Evolutionary conservation across 805 yeast species (phyloP), one percentile per base, ranked within the genome.

Genomic region (Blastobotrys terrestris): DNA sequence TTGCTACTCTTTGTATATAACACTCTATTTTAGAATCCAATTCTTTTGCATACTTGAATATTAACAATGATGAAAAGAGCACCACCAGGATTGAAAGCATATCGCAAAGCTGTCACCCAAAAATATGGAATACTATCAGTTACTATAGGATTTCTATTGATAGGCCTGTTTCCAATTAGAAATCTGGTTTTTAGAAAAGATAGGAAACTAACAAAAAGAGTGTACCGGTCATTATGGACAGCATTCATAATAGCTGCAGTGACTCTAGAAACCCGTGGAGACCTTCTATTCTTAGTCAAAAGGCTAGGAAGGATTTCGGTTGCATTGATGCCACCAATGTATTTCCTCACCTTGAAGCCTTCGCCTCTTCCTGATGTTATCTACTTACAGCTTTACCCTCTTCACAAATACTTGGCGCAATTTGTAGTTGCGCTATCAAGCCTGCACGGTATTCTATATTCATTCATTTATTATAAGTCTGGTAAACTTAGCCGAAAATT

Each of bases 391-490:
- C 68, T 90, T 39, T 64, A 92, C 8, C 95, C 96, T 0, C 73
- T 90, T 31, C 98, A 92, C 71, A 91, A 90, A 66, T 92, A 97
- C 96, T 71, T 92, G 2, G 84, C 95, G 1, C 73, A 97, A 51
- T 68, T 86, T 2, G 81, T 89, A 15, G 84, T 89, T 0, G 20
- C 87, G 6, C 82, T 87, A 63, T 77, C 89, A 2, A 56, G 77
- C 0, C 48, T 79, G 5, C 98, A 92, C 64, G 81, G 89, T 0
- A 53, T 75, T 0, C 58, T 87, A 1, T 92, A 89, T 63, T 52
- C 77, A 5, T 72, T 74, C 44, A 77, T 76, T 47, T 85, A 79
- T 64, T 58, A 71, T 13, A 58, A 63, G 3, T 65, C 72, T 7
- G 67, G 74, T 15, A 74, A 80, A 1, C 67, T 83, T 67, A 26